Evolutionary conservation across 345 rosid genomes (phyloP).

Genomic region (Salix arbutifolia): DNA sequence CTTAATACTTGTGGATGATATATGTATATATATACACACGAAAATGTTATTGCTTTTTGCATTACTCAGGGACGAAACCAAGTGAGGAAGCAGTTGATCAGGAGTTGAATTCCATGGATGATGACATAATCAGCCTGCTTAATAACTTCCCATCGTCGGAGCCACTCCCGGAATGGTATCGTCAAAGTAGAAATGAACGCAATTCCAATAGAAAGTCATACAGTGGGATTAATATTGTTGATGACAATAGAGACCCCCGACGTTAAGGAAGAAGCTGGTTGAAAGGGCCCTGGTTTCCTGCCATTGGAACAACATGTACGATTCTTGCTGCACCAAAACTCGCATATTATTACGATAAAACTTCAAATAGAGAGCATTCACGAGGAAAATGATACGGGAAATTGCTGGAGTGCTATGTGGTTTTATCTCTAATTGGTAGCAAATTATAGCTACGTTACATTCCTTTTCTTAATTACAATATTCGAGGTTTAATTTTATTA

Average conservation of each 20-base stretch:
- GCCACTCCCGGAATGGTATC: slow-evolving; percentile 71
- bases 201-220: slow-evolving; percentile 21
- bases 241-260: slow-evolving; percentile 4
- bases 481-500: no score
- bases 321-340: not conserved
- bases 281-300: slow-evolving; percentile 33
- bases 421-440: no score
- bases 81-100: slow-evolving; percentile 27
- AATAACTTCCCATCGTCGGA: slow-evolving; percentile 54
- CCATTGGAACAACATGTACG: slow-evolving; percentile 48
- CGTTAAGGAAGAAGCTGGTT: slow-evolving; percentile 14
- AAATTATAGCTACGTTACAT: no score
- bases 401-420: no score
- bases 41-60: not conserved
- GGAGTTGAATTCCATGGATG: slow-evolving; percentile 51
- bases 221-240: slow-evolving; percentile 2
- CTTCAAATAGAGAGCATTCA: no score
- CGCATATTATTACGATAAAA: not conserved
- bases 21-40: no score
- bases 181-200: slow-evolving; percentile 10
- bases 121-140: slow-evolving; percentile 60
- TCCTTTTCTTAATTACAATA: no score
- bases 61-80: slow-evolving; percentile 26
- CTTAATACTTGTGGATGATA: no score
- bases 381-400: no score